Conservation (phyloP, 1,284 basidiomycete species). For the Takashimella koratensis region DNA sequence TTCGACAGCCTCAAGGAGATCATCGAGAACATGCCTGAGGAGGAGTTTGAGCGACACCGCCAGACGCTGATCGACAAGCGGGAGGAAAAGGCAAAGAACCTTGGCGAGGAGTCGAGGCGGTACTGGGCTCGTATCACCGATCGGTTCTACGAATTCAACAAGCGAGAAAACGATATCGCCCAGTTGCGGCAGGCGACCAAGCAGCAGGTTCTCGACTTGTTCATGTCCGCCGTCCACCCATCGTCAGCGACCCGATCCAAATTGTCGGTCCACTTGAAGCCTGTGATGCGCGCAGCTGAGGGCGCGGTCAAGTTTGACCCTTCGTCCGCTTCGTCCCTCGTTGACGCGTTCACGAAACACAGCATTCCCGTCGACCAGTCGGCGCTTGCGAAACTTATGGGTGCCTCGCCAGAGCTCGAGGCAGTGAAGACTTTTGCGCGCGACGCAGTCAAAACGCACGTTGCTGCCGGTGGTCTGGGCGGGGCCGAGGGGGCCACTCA, state of each 20-base stretch:
- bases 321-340: slow-evolving; percentile 64
- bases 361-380: slow-evolving; percentile 57
- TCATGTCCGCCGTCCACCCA: slow-evolving; percentile 67
- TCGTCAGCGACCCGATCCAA: slow-evolving; percentile 67
- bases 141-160: slow-evolving; percentile 72
- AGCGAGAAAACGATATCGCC: slow-evolving; percentile 64
- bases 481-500: slow-evolving; percentile 28
- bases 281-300: slow-evolving; percentile 51
- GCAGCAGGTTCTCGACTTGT: slow-evolving; percentile 72
- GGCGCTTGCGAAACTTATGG: slow-evolving; percentile 50
- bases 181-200: slow-evolving; percentile 65
- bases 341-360: slow-evolving; percentile 56
- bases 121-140: slow-evolving; percentile 70
- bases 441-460: slow-evolving; percentile 49
- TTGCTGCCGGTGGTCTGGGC: slow-evolving; percentile 38
- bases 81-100: slow-evolving; percentile 69
- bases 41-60: slow-evolving; percentile 65
- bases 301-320: slow-evolving; percentile 57
- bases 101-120: slow-evolving; percentile 59
- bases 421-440: slow-evolving; percentile 60
- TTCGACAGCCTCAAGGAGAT: slow-evolving; percentile 64
- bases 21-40: slow-evolving; percentile 59
- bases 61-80: slow-evolving; percentile 64
- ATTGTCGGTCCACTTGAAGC: slow-evolving; percentile 73
- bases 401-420: slow-evolving; percentile 53